A percentile compares a stretch with the other conserved stretches of the same genome.
phyloP scores from a whole-genome alignment of 352 stramenopile genomes.

The Globisporangium heterothallicum region DNA sequence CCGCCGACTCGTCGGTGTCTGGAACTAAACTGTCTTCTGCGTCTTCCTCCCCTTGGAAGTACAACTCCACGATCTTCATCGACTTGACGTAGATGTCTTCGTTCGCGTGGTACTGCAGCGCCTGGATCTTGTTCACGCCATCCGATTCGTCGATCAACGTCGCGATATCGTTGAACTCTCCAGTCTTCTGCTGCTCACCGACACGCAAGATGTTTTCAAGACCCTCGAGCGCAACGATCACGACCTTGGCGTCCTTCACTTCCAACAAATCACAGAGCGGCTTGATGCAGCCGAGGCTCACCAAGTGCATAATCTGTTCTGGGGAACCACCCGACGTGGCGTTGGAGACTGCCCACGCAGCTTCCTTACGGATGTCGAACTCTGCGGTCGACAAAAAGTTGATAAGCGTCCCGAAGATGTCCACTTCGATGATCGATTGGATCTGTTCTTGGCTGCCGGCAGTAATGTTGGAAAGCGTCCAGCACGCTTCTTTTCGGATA shows the following conservation, averaged over 20 bases:
- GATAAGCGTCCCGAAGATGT: conserved; percentile 97
- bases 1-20: conserved; percentile 57
- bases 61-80: conserved; percentile 96
- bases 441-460: conserved; percentile 99
- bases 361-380: conserved; percentile 93
- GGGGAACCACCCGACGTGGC: conserved; percentile 88
- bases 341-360: conserved; percentile 82
- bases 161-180: conserved; percentile 92
- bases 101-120: conserved; percentile 97
- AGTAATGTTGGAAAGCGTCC: conserved; percentile 99
- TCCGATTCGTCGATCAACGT: conserved; percentile 95
- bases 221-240: conserved; percentile 97
- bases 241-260: conserved; percentile 97
- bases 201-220: conserved; percentile 99
- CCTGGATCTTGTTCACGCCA: conserved; percentile 97
- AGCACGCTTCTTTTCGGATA: conserved; percentile 99
- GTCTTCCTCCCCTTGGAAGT: conserved; percentile 98
- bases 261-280: conserved; percentile 96
- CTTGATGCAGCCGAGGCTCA: conserved; percentile 94
- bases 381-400: conserved; percentile 94
- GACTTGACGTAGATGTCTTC: conserved; percentile 93
- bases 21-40: conserved; percentile 86
- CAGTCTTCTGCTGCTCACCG: conserved; percentile 57
- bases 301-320: conserved; percentile 96
- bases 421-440: conserved; percentile 95